Conservation (phyloP, 148 eudicot species). For the Euryodendron excelsum region DNA sequence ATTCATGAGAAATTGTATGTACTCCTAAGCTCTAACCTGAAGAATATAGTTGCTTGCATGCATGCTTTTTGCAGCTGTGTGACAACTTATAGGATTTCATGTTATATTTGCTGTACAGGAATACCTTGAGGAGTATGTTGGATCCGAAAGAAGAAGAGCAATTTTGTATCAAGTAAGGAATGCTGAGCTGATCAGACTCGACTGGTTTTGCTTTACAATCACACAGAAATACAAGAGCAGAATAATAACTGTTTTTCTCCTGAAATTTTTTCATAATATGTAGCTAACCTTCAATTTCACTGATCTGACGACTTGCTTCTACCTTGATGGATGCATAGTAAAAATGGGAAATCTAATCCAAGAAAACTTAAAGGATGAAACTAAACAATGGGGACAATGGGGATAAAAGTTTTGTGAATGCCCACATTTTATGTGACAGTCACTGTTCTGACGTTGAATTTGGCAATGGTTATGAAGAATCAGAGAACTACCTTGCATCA, state of each 20-base stretch:
- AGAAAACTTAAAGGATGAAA: background rate
- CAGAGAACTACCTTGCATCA: background rate
- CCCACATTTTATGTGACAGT: background rate
- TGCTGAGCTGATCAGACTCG: background rate
- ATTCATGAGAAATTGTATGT: background rate
- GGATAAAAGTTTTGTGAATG: background rate
- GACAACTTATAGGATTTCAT: conserved; percentile 13
- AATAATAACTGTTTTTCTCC: background rate
- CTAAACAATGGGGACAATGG: background rate
- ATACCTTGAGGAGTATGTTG: conserved; percentile 80
- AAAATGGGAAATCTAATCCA: background rate
- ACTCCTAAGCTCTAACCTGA: background rate
- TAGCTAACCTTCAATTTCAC: background rate
- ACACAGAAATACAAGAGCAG: background rate
- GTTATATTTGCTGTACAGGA: conserved; percentile 49
- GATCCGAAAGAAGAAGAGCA: conserved; percentile 63
- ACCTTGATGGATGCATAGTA: background rate
- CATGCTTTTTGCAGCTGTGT: background rate
- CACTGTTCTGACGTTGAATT: background rate
- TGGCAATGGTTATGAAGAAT: background rate
- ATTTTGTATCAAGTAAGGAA: conserved; percentile 71
- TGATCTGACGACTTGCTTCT: background rate
- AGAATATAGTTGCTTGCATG: background rate
- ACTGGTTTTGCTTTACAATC: conserved; percentile 2
- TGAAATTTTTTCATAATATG: background rate